These are phyloP conservation scores for Phaffomyces antillensis DNA, from an alignment of 805 yeast genomes.

Conservation along the genomic window DNA sequence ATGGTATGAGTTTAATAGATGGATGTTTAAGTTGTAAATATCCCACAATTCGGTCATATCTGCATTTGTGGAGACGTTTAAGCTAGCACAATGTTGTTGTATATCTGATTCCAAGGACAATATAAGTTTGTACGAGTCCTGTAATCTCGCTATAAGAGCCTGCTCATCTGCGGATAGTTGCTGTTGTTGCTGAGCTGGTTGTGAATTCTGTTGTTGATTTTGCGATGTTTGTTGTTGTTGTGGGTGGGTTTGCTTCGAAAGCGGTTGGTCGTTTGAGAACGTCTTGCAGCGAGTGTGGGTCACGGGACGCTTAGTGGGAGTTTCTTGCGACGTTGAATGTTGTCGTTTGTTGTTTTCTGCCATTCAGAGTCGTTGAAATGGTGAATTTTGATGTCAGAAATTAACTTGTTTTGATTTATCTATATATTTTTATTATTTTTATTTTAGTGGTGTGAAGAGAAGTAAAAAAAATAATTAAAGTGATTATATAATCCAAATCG, in stretches of 20 bases:
- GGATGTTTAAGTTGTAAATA: slow-evolving; percentile 60
- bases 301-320: slow-evolving; percentile 8
- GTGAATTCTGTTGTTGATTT: not conserved
- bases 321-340: slow-evolving; percentile 7
- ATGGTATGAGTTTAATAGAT: slow-evolving; percentile 61
- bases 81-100: slow-evolving; percentile 62
- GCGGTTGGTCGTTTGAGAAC: slow-evolving; percentile 4
- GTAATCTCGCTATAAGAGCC: slow-evolving; percentile 59
- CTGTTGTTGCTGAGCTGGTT: slow-evolving; percentile 1
- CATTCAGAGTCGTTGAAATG: slow-evolving; percentile 1
- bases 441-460: too few relatives aligned
- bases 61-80: slow-evolving; percentile 44
- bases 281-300: slow-evolving; percentile 9
- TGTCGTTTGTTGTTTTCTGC: slow-evolving; percentile 11
- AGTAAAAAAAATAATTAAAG: too few relatives aligned
- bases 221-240: too few relatives aligned
- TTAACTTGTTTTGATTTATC: not conserved
- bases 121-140: slow-evolving; percentile 67
- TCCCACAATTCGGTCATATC: slow-evolving; percentile 65
- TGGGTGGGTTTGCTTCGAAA: too few relatives aligned
- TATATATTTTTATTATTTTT: not conserved
- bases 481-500: too few relatives aligned
- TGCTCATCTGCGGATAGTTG: slow-evolving; percentile 49
- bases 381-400: not conserved
- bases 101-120: slow-evolving; percentile 61